phyloP scores from a whole-genome alignment of 495 filamentous ascomycete genomes.

The Chaetomidium leptoderma region DNA sequence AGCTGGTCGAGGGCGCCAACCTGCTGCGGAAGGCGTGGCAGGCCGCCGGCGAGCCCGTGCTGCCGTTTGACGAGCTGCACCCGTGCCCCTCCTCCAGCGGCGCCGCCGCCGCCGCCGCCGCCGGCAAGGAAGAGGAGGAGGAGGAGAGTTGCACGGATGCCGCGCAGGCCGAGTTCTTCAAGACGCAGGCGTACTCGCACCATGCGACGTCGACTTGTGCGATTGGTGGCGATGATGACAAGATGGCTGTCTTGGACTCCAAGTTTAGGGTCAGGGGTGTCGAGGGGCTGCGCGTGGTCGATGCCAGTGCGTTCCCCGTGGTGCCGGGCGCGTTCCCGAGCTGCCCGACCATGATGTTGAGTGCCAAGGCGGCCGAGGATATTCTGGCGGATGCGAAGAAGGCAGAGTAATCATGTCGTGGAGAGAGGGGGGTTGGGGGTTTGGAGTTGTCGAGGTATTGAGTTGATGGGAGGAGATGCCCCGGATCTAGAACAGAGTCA shows the following conservation, averaged over 20 bases:
- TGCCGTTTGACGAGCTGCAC: constrained; percentile 41
- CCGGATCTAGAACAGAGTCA: too few relatives aligned
- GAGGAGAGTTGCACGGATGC: constrained; percentile 33
- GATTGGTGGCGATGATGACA: constrained; percentile 48
- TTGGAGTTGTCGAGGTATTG: too few relatives aligned
- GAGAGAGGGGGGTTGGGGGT: background rate
- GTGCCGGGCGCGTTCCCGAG: constrained; percentile 59
- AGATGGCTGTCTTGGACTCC: constrained; percentile 48
- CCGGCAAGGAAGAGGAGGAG: too few relatives aligned
- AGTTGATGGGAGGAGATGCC: too few relatives aligned
- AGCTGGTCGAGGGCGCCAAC: constrained; percentile 49
- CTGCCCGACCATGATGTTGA: constrained; percentile 58
- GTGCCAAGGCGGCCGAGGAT: constrained; percentile 60
- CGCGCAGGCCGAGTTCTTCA: constrained; percentile 41
- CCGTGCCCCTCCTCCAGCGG: constrained; percentile 40
- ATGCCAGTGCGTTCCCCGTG: constrained; percentile 50
- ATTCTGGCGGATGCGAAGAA: constrained; percentile 51
- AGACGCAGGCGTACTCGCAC: constrained; percentile 49
- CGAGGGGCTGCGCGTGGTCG: constrained; percentile 49
- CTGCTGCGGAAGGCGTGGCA: constrained; percentile 44
- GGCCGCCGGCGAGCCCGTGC: constrained; percentile 30
- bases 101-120: too few relatives aligned
- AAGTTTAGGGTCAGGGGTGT: constrained; percentile 51
- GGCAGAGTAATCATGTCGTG: too few relatives aligned
- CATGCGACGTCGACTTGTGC: constrained; percentile 48